Conservation (phyloP, 306 rosid genomes). For the Lablab purpureus region DNA sequence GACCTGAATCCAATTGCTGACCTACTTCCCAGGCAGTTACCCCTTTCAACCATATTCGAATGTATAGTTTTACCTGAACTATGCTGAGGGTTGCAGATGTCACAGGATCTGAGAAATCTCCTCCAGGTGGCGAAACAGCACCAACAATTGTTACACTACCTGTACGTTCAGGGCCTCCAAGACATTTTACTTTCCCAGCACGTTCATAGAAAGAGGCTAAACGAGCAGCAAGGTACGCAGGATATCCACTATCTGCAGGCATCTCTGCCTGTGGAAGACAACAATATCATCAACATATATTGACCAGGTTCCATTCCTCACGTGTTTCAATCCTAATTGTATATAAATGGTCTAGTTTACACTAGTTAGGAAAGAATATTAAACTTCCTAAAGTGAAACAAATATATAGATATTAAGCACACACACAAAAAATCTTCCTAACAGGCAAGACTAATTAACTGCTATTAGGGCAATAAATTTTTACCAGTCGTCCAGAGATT, state of each 20-base stretch:
- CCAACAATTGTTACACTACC: slow-evolving; percentile 99
- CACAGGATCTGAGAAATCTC: slow-evolving; percentile 99
- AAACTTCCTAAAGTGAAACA: slow-evolving; percentile 21
- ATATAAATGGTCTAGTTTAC: slow-evolving; percentile 18
- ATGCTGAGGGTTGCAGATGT: slow-evolving; percentile 99
- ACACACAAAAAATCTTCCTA: background rate
- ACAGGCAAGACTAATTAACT: slow-evolving; percentile 30
- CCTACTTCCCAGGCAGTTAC: slow-evolving; percentile 15
- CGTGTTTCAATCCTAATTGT: slow-evolving; percentile 4
- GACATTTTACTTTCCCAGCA: slow-evolving; percentile 99
- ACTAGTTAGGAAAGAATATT: slow-evolving; percentile 14
- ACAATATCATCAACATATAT: slow-evolving; percentile 33
- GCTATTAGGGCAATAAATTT: slow-evolving; percentile 36
- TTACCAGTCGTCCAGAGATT: slow-evolving; percentile 98
- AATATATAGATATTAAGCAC: slow-evolving; percentile 25
- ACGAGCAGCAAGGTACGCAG: slow-evolving; percentile 99
- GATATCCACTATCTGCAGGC: slow-evolving; percentile 99
- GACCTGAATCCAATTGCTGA: background rate
- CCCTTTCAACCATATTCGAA: slow-evolving; percentile 37
- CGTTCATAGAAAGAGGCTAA: slow-evolving; percentile 99
- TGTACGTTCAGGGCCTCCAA: slow-evolving; percentile 96
- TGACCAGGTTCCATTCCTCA: slow-evolving; percentile 29
- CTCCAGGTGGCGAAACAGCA: slow-evolving; percentile 99
- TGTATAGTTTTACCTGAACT: slow-evolving; percentile 76
- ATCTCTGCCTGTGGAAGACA: slow-evolving; percentile 87